A percentile compares a stretch with the other conserved stretches of the same genome.
Conservation (phyloP, 2,329 filamentous ascomycete genomes). For the Trichoderma sp. region DNA sequence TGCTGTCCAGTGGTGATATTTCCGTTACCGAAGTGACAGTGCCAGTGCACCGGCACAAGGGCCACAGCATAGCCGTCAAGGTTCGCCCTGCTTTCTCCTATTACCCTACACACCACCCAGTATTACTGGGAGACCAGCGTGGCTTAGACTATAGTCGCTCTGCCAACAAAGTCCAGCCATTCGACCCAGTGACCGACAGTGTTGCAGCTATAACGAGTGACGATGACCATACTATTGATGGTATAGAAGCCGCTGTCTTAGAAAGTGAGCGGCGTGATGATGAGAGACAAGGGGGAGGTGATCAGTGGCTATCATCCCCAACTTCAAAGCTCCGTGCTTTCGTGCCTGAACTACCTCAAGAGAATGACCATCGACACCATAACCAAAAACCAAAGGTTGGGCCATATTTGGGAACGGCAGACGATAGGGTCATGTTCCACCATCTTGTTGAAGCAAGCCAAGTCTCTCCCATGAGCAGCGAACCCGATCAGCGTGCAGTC, state of each 20-base stretch:
- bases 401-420: neutral
- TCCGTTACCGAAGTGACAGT: conserved; percentile 20
- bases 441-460: neutral
- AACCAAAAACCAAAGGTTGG: conserved; percentile 6
- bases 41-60: conserved; percentile 21
- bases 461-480: neutral
- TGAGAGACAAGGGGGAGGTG: neutral
- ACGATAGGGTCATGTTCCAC: neutral
- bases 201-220: neutral
- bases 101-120: conserved; percentile 18
- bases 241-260: neutral
- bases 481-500: neutral
- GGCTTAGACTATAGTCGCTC: conserved; percentile 8
- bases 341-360: neutral
- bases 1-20: conserved; percentile 20
- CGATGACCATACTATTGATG: neutral
- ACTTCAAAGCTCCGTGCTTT: conserved; percentile 18
- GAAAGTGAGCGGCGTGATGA: neutral
- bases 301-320: neutral
- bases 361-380: neutral
- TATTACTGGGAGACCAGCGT: neutral
- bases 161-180: conserved; percentile 24
- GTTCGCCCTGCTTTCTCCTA: conserved; percentile 27
- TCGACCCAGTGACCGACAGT: conserved; percentile 14
- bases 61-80: conserved; percentile 27